Conservation (phyloP, 306 rosid species). For the Castanea mollissima region DNA sequence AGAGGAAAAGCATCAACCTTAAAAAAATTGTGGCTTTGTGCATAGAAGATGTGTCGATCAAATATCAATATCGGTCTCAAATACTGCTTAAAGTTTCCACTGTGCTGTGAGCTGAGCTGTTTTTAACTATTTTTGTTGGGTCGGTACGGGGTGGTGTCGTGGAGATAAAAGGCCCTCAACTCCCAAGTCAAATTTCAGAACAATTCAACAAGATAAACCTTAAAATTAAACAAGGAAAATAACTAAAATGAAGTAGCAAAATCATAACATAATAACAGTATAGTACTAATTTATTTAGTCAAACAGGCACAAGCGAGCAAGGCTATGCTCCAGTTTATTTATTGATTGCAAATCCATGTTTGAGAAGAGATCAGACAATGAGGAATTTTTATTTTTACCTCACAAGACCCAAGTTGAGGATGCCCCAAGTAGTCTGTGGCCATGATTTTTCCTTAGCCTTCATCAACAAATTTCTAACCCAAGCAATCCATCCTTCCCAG, state of each 20-base stretch:
- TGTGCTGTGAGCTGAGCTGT: no score
- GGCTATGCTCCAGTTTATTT: neutral
- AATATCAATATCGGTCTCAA: no score
- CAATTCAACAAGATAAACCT: neutral
- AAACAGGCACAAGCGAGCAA: neutral
- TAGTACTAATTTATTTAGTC: neutral
- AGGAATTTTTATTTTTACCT: constrained; percentile 29
- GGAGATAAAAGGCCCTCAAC: no score
- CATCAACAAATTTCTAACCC: constrained; percentile 70
- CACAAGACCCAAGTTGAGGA: constrained; percentile 83
- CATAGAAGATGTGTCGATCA: no score
- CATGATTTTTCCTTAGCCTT: constrained; percentile 77
- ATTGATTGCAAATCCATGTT: neutral
- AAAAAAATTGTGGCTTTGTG: no score
- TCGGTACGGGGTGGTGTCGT: no score
- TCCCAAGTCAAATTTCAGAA: neutral
- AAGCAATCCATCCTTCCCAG: constrained; percentile 96
- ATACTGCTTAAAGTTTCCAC: no score
- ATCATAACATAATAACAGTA: neutral
- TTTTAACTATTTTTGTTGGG: no score
- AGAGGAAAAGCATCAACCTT: no score
- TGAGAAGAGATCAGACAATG: neutral
- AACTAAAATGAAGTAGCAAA: neutral
- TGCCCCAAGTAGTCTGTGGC: constrained; percentile 72
- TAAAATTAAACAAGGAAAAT: neutral